Base-by-base conservation (phyloP, 2,329 filamentous ascomycete genomes). In the Aspergillus sp. region DNA sequence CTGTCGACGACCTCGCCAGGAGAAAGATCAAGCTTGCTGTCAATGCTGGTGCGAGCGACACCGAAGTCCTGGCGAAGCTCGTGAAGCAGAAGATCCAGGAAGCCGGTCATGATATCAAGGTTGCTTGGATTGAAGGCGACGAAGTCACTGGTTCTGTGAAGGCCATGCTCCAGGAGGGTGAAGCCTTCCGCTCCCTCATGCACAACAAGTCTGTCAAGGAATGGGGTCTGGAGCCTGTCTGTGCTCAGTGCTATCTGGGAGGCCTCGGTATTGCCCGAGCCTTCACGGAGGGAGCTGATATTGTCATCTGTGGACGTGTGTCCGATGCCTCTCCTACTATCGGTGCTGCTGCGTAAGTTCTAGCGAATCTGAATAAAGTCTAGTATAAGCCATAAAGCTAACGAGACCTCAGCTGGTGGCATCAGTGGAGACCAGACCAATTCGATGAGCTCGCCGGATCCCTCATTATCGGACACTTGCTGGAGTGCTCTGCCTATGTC, bases 401-500 rank as follows among this genome's bases (percentile, higher is more conserved):
- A 24, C 22, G 22, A 3, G 7, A 24, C 22, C 7, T 24, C 22
- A 36, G 33, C 4, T 63, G 50, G 57, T 63, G 55, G 54, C 52
- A 61, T 44, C 41, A 32, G 13, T 59, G 54, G 58, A 46, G 19
- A 4, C 17, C 22, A 16, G 30, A 50, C 4, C 42, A 60, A 14
- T 59, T 43, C 5, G 51, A 62, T 44, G 26, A 51, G 17, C 54
- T 64, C n/a, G 62, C 60, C 4, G 46, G 50, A 16, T 32, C 56
- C 3, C 47, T 56, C 14, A 47, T 57, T 19, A 61, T 38, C 52
- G 58, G 52, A 3, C 58, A 69, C 52, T 44, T 69, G 11, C 65
- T 68, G 43, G 68, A 71, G 53, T 70, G 68, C 54, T 60, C 55
- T 9, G 57, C 54, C 6, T 71, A 71, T 54, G 64, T 69, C 2